These are phyloP conservation scores for Macrolepiota dolichaula DNA, from an alignment of 768 basidiomycete species.

Conservation along the genomic window DNA sequence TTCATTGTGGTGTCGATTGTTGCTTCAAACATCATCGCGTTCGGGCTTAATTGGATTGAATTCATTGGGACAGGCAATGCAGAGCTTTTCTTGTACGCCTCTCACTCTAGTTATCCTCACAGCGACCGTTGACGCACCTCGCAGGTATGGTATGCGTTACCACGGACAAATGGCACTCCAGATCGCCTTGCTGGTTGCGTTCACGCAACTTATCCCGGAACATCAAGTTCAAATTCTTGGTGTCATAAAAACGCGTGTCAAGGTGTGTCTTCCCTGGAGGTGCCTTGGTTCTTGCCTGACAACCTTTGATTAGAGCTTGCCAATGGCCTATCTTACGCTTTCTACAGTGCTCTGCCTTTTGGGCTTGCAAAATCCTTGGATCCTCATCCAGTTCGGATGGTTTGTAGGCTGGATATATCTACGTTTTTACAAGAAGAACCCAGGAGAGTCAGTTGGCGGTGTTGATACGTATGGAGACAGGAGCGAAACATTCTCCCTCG, in stretches of 20 bases:
- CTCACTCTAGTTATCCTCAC: not conserved
- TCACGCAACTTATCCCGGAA: conserved; percentile 97
- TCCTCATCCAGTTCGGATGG: conserved; percentile 99
- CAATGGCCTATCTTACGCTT: conserved; percentile 91
- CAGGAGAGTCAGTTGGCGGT: conserved; percentile 59
- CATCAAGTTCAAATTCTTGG: conserved; percentile 95
- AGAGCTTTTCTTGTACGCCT: conserved; percentile 74
- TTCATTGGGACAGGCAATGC: conserved; percentile 65
- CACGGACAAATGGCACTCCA: conserved; percentile 93
- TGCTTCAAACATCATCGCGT: conserved; percentile 83
- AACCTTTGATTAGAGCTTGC: conserved; percentile 59
- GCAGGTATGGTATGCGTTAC: conserved; percentile 83
- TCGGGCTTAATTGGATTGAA: conserved; percentile 88
- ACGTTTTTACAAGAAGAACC: conserved; percentile 92
- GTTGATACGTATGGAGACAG: conserved; percentile 83
- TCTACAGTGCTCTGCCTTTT: conserved; percentile 82
- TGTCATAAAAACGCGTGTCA: conserved; percentile 80
- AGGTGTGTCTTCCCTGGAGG: conserved; percentile 45
- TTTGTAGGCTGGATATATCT: conserved; percentile 94
- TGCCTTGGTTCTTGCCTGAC: not conserved
- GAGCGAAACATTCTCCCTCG: conserved; percentile 93
- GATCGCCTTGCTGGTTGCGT: conserved; percentile 86
- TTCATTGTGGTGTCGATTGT: conserved; percentile 80
- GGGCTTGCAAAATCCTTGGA: conserved; percentile 87
- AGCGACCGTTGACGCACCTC: not conserved